Evolutionary conservation across 129 eudicot genomes (phyloP).

Genomic region (Tagetes erecta): DNA sequence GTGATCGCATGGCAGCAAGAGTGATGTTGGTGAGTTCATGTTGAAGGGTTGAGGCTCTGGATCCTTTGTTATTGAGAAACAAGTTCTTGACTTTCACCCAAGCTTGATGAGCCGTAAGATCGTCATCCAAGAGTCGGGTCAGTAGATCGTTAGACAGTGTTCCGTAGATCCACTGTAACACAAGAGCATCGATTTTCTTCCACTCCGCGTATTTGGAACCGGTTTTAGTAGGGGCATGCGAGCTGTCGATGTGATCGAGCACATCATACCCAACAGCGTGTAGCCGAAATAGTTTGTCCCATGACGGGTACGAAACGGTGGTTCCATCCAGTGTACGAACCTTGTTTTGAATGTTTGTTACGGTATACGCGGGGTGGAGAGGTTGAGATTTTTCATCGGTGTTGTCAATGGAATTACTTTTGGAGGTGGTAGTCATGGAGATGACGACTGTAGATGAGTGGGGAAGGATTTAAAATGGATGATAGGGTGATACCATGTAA

Average conservation of each 20-base stretch:
- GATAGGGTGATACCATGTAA: too few species aligned
- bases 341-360: neutral
- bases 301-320: neutral
- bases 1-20: neutral
- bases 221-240: neutral
- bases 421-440: too few species aligned
- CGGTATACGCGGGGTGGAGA: neutral
- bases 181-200: neutral
- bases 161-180: neutral
- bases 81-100: neutral
- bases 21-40: neutral
- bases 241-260: neutral
- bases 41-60: neutral
- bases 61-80: neutral
- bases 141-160: neutral
- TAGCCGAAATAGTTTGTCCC: neutral
- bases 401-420: too few species aligned
- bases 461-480: too few species aligned
- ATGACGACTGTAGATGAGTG: too few species aligned
- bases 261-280: neutral
- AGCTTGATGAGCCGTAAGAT: neutral
- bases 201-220: neutral
- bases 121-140: neutral
- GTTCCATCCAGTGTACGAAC: neutral
- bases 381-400: neutral